Base-by-base conservation (phyloP, 768 basidiomycete genomes). In the Suillus bovinus region DNA sequence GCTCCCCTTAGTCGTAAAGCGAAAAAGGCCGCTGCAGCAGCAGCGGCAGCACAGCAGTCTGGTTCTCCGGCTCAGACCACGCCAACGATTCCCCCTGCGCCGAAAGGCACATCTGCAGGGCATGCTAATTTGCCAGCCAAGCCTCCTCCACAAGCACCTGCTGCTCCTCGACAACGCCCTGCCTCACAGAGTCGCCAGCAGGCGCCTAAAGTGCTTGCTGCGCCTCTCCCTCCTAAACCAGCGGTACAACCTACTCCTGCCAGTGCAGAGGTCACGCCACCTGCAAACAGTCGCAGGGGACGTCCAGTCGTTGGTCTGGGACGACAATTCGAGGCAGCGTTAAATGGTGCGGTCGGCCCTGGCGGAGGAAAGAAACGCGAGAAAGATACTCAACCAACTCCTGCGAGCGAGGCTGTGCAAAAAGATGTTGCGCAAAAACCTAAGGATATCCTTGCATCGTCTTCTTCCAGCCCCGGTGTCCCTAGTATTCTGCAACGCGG, bases 251-350 rank as follows among this genome's bases (percentile, higher is more conserved):
- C 61, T 13, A 33, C 14, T 31, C 44, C 47, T 20, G 31, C 60
- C 4, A 24, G 41, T 41, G 58, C 62, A 31, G n/a, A 64, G 0
- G 17, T 62, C 1, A 39, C 66, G 34, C 41, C 73, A 3, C 41
- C 72, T 17, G 62, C 77, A 9, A 59, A 69, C 14, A 53, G 78
- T 3, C 81, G 84, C 27, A 80, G 85, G 36, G 65, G 72, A 5
- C 83, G 89, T 7, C 87, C 88, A 1, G 78, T 88, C 11, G 74
- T 91, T 36, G 88, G 88, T 0, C 70, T 88, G 9, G 86, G 80
- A 0, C 80, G 89, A 14, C 87, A 90, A 16, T 87, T 92, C 58
- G 89, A 90, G 66, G 89, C 85, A 8, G 90, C 90, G 9, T 73
- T 92, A 33, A 90, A 74, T 61, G 85, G 87, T 0, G 84, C 85